A percentile compares a stretch with the other conserved stretches of the same genome.
Evolutionary conservation across 805 yeast genomes (phyloP).

Genomic region (Hermanozyma aechmeae): DNA sequence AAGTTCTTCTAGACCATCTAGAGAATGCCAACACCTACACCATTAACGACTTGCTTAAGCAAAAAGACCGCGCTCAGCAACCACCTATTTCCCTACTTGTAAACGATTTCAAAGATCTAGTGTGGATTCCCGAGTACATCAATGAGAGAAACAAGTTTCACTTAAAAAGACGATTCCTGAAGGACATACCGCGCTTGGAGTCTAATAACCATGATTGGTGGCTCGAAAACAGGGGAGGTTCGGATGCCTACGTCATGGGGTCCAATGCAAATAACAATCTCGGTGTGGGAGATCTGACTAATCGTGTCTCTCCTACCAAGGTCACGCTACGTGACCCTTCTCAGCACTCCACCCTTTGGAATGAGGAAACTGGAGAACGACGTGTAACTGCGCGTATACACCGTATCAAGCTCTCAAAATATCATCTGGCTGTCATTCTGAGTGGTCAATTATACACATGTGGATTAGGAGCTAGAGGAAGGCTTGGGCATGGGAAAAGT

Average conservation of each 20-base stretch:
- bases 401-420: slow-evolving; percentile 53
- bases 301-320: slow-evolving; percentile 29
- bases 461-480: slow-evolving; percentile 64
- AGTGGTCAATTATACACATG: slow-evolving; percentile 48
- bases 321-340: slow-evolving; percentile 21
- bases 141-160: slow-evolving; percentile 23
- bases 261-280: slow-evolving; percentile 52
- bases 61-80: slow-evolving; percentile 60
- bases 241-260: slow-evolving; percentile 54
- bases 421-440: slow-evolving; percentile 53
- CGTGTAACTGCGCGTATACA: too few species aligned
- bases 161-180: slow-evolving; percentile 11
- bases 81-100: slow-evolving; percentile 66
- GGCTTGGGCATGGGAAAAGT: slow-evolving; percentile 49
- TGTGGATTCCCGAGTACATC: slow-evolving; percentile 35
- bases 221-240: slow-evolving; percentile 41
- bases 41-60: slow-evolving; percentile 29
- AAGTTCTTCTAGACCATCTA: slow-evolving; percentile 18
- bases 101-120: slow-evolving; percentile 34
- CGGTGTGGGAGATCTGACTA: slow-evolving; percentile 59
- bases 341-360: too few species aligned
- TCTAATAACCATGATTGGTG: slow-evolving; percentile 27
- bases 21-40: slow-evolving; percentile 1
- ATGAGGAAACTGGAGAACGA: too few species aligned
- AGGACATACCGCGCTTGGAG: too few species aligned